Evolutionary conservation across 345 rosid species (phyloP), one percentile per base, ranked within the genome.

Genomic region (Abelmoschus esculentus): DNA sequence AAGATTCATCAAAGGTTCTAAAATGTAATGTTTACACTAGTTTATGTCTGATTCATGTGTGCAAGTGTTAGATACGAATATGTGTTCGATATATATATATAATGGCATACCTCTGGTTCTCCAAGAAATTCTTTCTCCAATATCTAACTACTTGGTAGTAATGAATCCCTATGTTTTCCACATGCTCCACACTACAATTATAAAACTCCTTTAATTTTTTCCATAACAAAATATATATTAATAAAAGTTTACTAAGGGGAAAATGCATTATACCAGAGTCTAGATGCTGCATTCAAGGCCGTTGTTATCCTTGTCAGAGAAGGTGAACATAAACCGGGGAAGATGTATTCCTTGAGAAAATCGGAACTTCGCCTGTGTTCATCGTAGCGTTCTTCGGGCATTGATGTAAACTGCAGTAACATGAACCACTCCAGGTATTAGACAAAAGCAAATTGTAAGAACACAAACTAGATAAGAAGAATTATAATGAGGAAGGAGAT

Each of bases 291-390:
- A 56, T 84, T 77, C 97, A 91, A 91, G 62, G 95, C 91, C 44
- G 91, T 55, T 55, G 95, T 84, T 77, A 89, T 77, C 70, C 97
- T 84, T 4, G 85, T 81, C 66, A 93, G 70, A 5, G 97, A 84
- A 79, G 96, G 96, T 76, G 86, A 75, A 67, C 95, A 89, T 64
- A 84, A 91, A 13, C 98, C 97, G 0, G 97, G 98, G 74, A 93
- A 88, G 49, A 93, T 91, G 63, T 93, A 90, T 77, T 93, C 98
- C 82, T 89, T 93, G 7, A 93, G 84, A 67, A 93, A 93, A 73
- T 87, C 96, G 40, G 96, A 38, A 38, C 42, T 38, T 38, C 10
- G 42, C 42, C 42, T 7, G 42, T 38, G 42, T 38, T 38, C 42
- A 38, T 38, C 42, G 10, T 7, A 38, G 9, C 42, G 42, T 38